These are phyloP conservation scores for Aspergillus sclerotiicarbonarius DNA, from an alignment of 495 filamentous ascomycete genomes.

Conservation along the genomic window DNA sequence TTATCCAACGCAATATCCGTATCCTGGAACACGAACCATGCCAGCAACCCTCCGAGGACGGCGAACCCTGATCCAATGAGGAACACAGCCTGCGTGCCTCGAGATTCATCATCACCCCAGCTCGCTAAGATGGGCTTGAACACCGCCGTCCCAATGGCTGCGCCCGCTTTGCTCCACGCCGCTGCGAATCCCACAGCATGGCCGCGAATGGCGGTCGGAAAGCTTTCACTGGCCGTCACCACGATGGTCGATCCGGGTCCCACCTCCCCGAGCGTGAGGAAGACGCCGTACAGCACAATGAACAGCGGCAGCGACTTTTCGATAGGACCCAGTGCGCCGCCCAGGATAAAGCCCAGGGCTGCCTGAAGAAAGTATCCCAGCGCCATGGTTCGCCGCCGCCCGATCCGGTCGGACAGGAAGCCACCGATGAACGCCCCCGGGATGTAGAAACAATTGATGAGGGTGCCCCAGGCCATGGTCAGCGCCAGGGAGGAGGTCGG, in stretches of 20 bases:
- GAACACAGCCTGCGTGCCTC: constrained; percentile 29
- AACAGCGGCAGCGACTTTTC: constrained; percentile 62
- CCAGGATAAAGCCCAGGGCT: constrained; percentile 52
- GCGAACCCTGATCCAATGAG: constrained; percentile 30
- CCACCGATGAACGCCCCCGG: constrained; percentile 72
- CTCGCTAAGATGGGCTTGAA: constrained; percentile 45
- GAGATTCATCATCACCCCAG: constrained; percentile 24
- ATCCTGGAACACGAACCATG: constrained; percentile 30
- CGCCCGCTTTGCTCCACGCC: constrained; percentile 74
- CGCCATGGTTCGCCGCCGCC: constrained; percentile 64
- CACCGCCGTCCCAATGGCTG: constrained; percentile 74
- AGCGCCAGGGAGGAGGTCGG: constrained; percentile 44
- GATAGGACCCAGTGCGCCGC: constrained; percentile 48
- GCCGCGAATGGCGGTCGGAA: constrained; percentile 72
- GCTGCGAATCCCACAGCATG: constrained; percentile 82
- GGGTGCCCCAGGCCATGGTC: constrained; percentile 72
- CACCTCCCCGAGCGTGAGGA: constrained; percentile 63
- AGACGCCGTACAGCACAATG: constrained; percentile 53
- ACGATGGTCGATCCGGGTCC: constrained; percentile 84
- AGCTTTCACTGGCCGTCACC: constrained; percentile 54
- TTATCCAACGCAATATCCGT: constrained; percentile 23
- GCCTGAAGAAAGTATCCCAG: constrained; percentile 60
- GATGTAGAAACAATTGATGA: constrained; percentile 78
- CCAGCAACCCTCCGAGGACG: constrained; percentile 21
- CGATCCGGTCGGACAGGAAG: constrained; percentile 63